phyloP scores from a whole-genome alignment of 371 early-diverging fungal species.

The Syncephalastrum sp. region DNA sequence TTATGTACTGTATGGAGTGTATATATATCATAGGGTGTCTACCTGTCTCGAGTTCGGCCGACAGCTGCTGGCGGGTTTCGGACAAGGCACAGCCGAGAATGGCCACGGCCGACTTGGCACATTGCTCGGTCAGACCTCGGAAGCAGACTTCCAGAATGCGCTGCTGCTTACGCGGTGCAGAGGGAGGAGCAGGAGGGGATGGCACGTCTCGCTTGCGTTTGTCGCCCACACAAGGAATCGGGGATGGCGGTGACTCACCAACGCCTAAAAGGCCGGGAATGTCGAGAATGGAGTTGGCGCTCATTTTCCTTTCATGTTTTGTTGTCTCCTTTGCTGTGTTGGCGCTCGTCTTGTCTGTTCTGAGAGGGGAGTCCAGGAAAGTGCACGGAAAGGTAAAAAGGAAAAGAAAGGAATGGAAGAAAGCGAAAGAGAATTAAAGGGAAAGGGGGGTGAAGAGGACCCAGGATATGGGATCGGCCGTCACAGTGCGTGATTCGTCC shows the following conservation, averaged over 20 bases:
- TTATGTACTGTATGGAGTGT: no score
- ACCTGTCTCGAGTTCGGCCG: no score
- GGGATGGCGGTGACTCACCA: slow-evolving; percentile 8
- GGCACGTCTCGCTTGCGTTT: no score
- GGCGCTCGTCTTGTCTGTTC: not conserved
- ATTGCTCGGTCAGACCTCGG: not conserved
- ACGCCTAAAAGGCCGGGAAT: not conserved
- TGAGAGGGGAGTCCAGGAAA: no score
- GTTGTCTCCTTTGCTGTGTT: not conserved
- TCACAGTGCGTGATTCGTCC: no score
- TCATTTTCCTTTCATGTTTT: slow-evolving; percentile 17
- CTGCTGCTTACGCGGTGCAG: not conserved
- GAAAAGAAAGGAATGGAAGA: no score
- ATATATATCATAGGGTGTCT: no score
- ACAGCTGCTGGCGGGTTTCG: slow-evolving; percentile 1
- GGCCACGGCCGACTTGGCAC: slow-evolving; percentile 1
- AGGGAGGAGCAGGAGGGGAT: no score
- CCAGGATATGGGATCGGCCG: no score
- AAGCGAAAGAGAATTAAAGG: no score
- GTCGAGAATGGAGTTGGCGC: slow-evolving; percentile 1
- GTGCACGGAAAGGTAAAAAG: no score
- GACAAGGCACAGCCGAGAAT: slow-evolving; percentile 1
- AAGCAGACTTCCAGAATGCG: not conserved
- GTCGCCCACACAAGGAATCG: slow-evolving; percentile 2
- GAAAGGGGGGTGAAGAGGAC: no score